These are phyloP conservation scores for Leucoagaricus sp. DNA, from an alignment of 1,284 basidiomycete genomes.

Conservation along the genomic window DNA sequence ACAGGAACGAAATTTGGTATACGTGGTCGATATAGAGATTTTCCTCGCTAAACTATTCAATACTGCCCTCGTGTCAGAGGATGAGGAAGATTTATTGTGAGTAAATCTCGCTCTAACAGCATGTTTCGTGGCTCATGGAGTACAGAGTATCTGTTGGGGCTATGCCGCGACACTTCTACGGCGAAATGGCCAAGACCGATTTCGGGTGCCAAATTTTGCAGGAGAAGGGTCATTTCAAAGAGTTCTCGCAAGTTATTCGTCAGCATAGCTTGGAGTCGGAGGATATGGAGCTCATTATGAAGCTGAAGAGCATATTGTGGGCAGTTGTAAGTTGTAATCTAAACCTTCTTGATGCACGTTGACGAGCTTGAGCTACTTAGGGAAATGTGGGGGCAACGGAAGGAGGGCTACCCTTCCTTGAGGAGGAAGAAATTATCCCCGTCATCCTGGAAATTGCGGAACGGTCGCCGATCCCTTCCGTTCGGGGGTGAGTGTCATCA, in stretches of 20 bases:
- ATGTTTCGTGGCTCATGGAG: neutral
- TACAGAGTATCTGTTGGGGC: constrained; percentile 79
- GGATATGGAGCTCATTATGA: constrained; percentile 82
- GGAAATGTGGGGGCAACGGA: constrained; percentile 93
- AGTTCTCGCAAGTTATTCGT: constrained; percentile 90
- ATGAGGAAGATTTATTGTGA: constrained; percentile 66
- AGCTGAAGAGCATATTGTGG: constrained; percentile 96
- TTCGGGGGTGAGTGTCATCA: constrained; percentile 78
- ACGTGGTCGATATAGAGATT: constrained; percentile 87
- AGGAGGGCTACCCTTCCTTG: constrained; percentile 91
- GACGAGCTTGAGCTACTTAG: constrained; percentile 40
- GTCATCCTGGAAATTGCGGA: constrained; percentile 91
- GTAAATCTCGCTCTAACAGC: constrained; percentile 24
- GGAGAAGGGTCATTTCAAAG: constrained; percentile 89
- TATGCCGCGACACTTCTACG: constrained; percentile 95
- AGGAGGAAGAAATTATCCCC: constrained; percentile 92
- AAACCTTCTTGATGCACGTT: neutral
- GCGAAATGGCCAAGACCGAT: constrained; percentile 95
- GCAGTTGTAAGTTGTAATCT: constrained; percentile 71
- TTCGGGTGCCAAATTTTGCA: constrained; percentile 90
- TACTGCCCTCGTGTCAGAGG: constrained; percentile 52
- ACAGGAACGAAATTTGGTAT: constrained; percentile 85
- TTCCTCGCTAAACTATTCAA: constrained; percentile 80
- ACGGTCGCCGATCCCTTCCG: constrained; percentile 85
- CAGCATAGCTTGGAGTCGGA: constrained; percentile 84